Conservation (phyloP, 352 stramenopile species). For the Saprolegnia parasitica region DNA sequence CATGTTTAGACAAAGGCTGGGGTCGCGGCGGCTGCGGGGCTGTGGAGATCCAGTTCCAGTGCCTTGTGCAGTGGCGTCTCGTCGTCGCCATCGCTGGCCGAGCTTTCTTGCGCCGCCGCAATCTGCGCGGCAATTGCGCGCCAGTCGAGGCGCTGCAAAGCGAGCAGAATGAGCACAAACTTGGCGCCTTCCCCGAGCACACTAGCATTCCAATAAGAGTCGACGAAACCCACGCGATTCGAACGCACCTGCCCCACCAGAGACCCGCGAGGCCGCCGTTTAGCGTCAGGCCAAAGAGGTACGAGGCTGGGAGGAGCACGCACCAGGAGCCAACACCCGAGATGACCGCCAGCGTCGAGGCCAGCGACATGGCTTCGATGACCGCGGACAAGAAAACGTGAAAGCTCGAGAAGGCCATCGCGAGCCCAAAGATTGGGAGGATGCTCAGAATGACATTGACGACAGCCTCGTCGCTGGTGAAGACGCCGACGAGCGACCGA, state of each 20-base stretch:
- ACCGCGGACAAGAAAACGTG: slow-evolving; percentile 74
- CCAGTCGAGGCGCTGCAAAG: slow-evolving; percentile 64
- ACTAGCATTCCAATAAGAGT: slow-evolving; percentile 16
- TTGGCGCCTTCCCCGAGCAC: slow-evolving; percentile 63
- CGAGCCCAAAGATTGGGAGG: slow-evolving; percentile 62
- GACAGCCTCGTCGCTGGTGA: slow-evolving; percentile 59
- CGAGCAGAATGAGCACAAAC: slow-evolving; percentile 53
- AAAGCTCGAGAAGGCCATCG: slow-evolving; percentile 62
- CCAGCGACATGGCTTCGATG: slow-evolving; percentile 73
- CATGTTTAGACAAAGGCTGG: too few relatives aligned
- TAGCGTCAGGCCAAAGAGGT: slow-evolving; percentile 47
- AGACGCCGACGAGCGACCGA: slow-evolving; percentile 45
- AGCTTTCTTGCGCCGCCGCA: not conserved
- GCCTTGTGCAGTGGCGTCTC: not conserved
- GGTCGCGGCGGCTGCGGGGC: not conserved
- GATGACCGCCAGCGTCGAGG: slow-evolving; percentile 58
- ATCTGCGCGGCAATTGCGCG: slow-evolving; percentile 46
- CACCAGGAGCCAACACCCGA: slow-evolving; percentile 63
- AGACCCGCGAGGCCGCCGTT: slow-evolving; percentile 53
- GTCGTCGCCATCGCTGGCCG: not conserved
- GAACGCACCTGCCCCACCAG: slow-evolving; percentile 52
- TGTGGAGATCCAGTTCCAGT: slow-evolving; percentile 5
- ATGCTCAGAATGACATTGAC: slow-evolving; percentile 44
- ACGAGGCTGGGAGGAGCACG: slow-evolving; percentile 60
- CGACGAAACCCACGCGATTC: not conserved